Percentiles rank a stretch among this genome's conserved stretches.
Evolutionary conservation across 495 filamentous ascomycete genomes (phyloP).

Genomic region (Xylaria bambusicola): DNA sequence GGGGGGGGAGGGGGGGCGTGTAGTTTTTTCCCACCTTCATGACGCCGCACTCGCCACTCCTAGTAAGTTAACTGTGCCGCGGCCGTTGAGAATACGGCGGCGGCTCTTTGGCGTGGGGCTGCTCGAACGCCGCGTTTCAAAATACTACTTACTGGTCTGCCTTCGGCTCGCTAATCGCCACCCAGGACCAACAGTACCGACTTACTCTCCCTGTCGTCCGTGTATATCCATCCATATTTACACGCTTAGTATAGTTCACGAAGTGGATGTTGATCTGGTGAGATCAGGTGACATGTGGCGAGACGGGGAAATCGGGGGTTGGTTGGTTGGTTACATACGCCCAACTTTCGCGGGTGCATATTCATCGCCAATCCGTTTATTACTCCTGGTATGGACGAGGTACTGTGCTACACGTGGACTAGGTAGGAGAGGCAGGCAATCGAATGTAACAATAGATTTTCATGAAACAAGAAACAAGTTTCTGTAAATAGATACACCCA

Average conservation of each 20-base stretch:
- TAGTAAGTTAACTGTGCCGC: no score
- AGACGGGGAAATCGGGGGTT: neutral
- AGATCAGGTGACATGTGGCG: neutral
- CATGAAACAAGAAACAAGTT: slow-evolving; percentile 11
- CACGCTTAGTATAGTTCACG: neutral
- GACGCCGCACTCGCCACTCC: no score
- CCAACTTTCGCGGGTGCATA: neutral
- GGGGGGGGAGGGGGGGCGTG: no score
- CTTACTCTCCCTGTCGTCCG: neutral
- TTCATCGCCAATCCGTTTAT: neutral
- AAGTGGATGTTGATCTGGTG: neutral
- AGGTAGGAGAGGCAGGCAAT: no score
- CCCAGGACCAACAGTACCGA: neutral
- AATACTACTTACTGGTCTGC: no score
- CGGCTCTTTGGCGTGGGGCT: no score
- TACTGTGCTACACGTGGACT: no score
- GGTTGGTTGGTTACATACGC: neutral
- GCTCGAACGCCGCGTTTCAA: no score
- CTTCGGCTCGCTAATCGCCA: neutral
- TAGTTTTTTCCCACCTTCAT: no score
- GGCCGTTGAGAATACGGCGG: no score
- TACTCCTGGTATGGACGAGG: neutral
- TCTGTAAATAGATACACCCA: slow-evolving; percentile 8
- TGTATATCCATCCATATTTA: no score
- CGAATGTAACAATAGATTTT: slow-evolving; percentile 10